phyloP scores from a whole-genome alignment of 495 filamentous ascomycete species.

The Paragyromitra xinjiangensis region DNA sequence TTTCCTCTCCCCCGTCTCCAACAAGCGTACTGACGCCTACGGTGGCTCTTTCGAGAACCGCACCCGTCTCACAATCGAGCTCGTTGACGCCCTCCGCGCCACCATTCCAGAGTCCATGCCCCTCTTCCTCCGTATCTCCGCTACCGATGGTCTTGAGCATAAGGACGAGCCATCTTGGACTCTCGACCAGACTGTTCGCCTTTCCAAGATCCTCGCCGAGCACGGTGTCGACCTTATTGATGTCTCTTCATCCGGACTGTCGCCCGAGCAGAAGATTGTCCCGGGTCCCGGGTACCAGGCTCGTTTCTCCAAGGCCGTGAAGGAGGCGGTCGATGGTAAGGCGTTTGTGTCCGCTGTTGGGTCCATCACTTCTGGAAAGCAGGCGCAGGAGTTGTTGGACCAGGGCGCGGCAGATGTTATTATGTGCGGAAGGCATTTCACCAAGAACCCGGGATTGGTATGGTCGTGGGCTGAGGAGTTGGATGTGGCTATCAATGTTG shows the following conservation, averaged over 20 bases:
- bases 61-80: conserved; percentile 66
- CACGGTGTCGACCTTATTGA: conserved; percentile 77
- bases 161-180: conserved; percentile 68
- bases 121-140: conserved; percentile 70
- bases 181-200: conserved; percentile 67
- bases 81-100: conserved; percentile 65
- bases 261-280: conserved; percentile 68
- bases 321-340: conserved; percentile 68
- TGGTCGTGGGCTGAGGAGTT: conserved; percentile 76
- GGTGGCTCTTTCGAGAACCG: conserved; percentile 73
- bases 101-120: conserved; percentile 71
- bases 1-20: conserved; percentile 71
- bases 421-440: conserved; percentile 71
- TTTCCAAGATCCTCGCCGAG: conserved; percentile 71
- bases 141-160: conserved; percentile 77
- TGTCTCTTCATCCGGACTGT: conserved; percentile 75
- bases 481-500: conserved; percentile 68
- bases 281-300: conserved; percentile 71
- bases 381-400: conserved; percentile 63
- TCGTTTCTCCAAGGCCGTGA: conserved; percentile 69
- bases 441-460: conserved; percentile 74
- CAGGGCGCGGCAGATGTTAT: conserved; percentile 68
- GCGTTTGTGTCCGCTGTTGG: conserved; percentile 70
- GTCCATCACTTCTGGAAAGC: conserved; percentile 65
- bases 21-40: conserved; percentile 72